Evolutionary conservation across 1,139 yeast genomes (phyloP), one percentile per base, ranked within the genome.

Genomic region (Candida sojae): DNA sequence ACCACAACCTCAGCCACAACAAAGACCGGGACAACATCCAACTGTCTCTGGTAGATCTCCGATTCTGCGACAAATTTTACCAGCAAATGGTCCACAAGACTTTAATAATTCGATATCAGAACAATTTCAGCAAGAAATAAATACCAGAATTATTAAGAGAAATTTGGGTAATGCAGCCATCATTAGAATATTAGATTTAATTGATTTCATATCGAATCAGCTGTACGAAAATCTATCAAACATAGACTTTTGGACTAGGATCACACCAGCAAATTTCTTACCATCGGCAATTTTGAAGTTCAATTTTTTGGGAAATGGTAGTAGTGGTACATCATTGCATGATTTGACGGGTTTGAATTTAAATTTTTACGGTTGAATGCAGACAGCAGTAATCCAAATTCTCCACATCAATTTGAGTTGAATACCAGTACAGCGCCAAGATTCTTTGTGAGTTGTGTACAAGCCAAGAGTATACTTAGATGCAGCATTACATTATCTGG

Each of bases 341-440:
- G 52, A 49, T 35, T 25, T 45, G 2, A 49, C 50, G 4, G 53
- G 53, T 4, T 38, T 50, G 36, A 46, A 50, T 43, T 46, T 48
- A 9, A 36, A 39, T 13, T 50, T 43, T 42, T 48, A 8, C 45
- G 47, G 11, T 46, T 44, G 33, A 43, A 35, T 21, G 39, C 34
- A 11, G 42, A 42, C 29, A 43, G 28, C 9, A 28, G 17, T 17
- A 43, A 47, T 33, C 25, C 40, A 28, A 40, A 26, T 23, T 42
- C 32, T 23, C 44, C 76, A 11, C 71, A 83, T 49, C 84, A 78
- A 53, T 88, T 82, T 62, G 92, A 84, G 51, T 75, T 90, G 29
- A 80, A 83, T 9, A 75, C 80, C 6, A 75, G 83, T 2, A 77
- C 89, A 2, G 78, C 89, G n/a, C 89, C 96, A 1, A 67, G 86